phyloP scores from a whole-genome alignment of 148 eudicot species.

The Spergularia bocconei region DNA sequence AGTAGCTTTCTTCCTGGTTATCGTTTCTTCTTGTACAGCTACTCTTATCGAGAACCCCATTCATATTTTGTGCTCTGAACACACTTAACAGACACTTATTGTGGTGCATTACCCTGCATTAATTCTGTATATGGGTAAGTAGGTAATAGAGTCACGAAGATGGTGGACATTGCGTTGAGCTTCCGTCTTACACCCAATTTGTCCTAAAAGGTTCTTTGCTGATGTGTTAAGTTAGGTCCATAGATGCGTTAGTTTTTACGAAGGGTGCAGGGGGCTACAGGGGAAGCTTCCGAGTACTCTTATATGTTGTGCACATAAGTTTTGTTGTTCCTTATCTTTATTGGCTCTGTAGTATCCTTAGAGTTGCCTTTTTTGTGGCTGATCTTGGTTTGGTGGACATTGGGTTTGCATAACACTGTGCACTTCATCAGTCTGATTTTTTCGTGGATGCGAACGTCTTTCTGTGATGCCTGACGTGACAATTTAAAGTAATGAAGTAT shows the following conservation, averaged over 20 bases:
- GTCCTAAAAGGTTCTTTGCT: too few relatives aligned
- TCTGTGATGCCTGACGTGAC: too few relatives aligned
- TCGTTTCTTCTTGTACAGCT: not conserved
- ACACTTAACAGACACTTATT: not conserved
- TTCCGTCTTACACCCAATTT: not conserved
- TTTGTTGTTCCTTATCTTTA: too few relatives aligned
- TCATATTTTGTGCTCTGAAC: not conserved
- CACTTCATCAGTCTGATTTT: not conserved
- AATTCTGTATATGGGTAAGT: not conserved
- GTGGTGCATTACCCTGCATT: not conserved
- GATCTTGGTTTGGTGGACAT: not conserved
- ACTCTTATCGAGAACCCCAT: not conserved
- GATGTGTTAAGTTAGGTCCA: too few relatives aligned
- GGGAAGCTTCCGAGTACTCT: too few relatives aligned
- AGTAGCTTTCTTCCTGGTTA: not conserved
- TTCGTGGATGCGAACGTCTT: not conserved
- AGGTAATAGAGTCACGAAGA: not conserved
- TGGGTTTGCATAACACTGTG: not conserved
- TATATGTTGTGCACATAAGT: too few relatives aligned
- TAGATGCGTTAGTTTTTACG: too few relatives aligned
- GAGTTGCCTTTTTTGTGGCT: not conserved
- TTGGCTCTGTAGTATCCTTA: not conserved
- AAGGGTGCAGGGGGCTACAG: too few relatives aligned
- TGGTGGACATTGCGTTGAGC: not conserved
- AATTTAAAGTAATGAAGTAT: not conserved